A percentile compares a stretch with the other conserved stretches of the same genome.
Conservation (phyloP, 192 early-diverging fungal species). For the Podila clonocystis region DNA sequence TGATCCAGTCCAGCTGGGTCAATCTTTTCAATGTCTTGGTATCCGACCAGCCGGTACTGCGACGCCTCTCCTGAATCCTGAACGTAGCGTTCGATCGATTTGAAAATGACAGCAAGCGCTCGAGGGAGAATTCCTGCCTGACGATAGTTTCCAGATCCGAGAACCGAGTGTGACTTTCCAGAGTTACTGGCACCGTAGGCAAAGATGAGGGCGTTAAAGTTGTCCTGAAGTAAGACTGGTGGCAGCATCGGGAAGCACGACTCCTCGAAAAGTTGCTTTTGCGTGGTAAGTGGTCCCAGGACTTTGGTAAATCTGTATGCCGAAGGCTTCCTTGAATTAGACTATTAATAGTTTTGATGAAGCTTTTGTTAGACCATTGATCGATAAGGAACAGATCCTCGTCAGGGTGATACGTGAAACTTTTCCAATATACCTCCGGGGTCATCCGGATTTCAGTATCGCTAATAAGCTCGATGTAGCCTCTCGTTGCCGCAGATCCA, state of each 20-base stretch:
- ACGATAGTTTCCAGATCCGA: constrained; percentile 50
- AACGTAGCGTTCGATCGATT: constrained; percentile 46
- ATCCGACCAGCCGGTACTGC: constrained; percentile 28
- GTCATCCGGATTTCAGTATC: constrained; percentile 55
- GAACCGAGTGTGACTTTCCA: constrained; percentile 77
- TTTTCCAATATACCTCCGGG: constrained; percentile 5
- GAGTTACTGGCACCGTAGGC: constrained; percentile 78
- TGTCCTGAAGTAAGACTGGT: constrained; percentile 62
- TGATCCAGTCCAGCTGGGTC: constrained; percentile 16
- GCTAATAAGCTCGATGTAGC: constrained; percentile 51
- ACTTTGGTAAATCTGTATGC: constrained; percentile 69
- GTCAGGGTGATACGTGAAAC: neutral
- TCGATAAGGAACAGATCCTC: neutral
- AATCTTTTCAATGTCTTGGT: constrained; percentile 30
- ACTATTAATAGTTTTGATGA: constrained; percentile 23
- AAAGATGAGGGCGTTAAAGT: constrained; percentile 69
- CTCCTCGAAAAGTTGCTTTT: constrained; percentile 67
- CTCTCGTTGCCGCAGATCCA: neutral
- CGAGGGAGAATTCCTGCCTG: constrained; percentile 68
- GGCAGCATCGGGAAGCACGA: constrained; percentile 65
- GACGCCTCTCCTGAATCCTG: constrained; percentile 8
- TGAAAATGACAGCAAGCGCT: constrained; percentile 65
- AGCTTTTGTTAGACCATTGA: neutral
- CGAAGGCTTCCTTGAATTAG: constrained; percentile 41
- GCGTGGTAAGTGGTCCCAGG: constrained; percentile 55